Base-by-base conservation (phyloP, 2,329 filamentous ascomycete species). In the Aspergillus puulaauensis region DNA sequence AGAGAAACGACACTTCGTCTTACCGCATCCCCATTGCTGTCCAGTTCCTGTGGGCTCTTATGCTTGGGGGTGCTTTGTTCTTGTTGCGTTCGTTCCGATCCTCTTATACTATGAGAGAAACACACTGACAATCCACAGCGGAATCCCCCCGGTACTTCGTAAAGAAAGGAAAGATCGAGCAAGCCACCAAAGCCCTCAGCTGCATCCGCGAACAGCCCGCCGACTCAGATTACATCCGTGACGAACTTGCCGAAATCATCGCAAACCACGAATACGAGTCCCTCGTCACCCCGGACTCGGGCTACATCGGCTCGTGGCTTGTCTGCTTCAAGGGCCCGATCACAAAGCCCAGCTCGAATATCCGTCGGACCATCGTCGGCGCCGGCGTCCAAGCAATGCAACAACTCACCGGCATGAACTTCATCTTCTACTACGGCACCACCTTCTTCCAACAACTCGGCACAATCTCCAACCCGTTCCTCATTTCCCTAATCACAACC, bases 371-470 rank as follows among this genome's bases (percentile, higher is more conserved):
- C 24, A 85, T 90, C 58, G 81, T 90, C 41, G 88, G 88, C 67
- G 88, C 85, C 45, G 87, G 86, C 27, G 80, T 90, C 31, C 88
- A 91, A 80, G 90, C 90, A 87, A 90, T 90, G 87, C 88, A 90
- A 76, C 88, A 90, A 76, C 71, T 84, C 85, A 92, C 90, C 24
- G 90, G 91, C 81, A 89, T 96, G 78, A 96, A 96, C 83, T 96
- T 93, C 78, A 90, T 95, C 82, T 93, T 93, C 81, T 90, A 91
- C 80, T 91, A 87, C 80, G 91, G 90, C 37, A 92, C 90, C 33
- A 86, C 89, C 58, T 96, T 96, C 86, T 90, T 96, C 79, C 8
- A 19, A 11, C 55, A 86, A 87, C 21, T 87, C 89, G 88, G 88
- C 64, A 88, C 89, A 67, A 91, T 96, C 68, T 66, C 72, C 61